Evolutionary conservation across 2,329 filamentous ascomycete genomes (phyloP).

Genomic region (Calonectria honghensis): DNA sequence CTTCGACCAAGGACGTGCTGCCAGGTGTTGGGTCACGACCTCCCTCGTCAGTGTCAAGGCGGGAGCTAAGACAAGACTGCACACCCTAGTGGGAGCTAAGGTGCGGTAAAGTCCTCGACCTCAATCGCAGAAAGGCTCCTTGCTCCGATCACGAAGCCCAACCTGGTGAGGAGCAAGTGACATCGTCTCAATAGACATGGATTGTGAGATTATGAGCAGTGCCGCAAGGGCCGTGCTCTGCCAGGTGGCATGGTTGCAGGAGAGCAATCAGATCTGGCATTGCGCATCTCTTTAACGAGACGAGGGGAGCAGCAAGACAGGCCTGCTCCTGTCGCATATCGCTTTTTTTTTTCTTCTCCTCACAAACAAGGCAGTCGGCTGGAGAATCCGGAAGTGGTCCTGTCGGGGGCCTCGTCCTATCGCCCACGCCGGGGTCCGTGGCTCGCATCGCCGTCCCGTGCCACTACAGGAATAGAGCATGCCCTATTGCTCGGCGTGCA

Average conservation of each 20-base stretch:
- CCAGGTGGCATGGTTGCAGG: constrained; percentile 4
- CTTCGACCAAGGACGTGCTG: constrained; percentile 26
- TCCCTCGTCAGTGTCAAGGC: constrained; percentile 37
- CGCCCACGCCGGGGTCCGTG: constrained; percentile 39
- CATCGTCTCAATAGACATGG: constrained; percentile 36
- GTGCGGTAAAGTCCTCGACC: constrained; percentile 29
- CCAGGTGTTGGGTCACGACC: constrained; percentile 25
- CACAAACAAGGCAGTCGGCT: constrained; percentile 21
- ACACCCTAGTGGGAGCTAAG: constrained; percentile 28
- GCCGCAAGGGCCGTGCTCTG: constrained; percentile 35
- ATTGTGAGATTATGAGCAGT: constrained; percentile 24
- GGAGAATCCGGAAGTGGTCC: constrained; percentile 30
- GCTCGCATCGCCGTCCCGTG: constrained; percentile 46
- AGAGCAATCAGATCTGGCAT: constrained; percentile 42
- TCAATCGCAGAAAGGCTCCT: constrained; percentile 17
- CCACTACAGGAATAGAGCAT: constrained; percentile 41
- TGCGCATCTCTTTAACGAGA: constrained; percentile 40
- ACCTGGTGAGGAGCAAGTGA: constrained; percentile 31
- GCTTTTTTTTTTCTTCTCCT: constrained; percentile 30
- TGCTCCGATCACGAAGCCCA: constrained; percentile 23
- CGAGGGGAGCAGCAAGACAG: constrained; percentile 21
- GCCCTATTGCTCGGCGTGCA: constrained; percentile 39
- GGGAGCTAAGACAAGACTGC: constrained; percentile 40
- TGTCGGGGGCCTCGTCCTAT: constrained; percentile 34
- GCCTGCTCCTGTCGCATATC: constrained; percentile 44